These are phyloP conservation scores for Colletotrichum lentis DNA, from an alignment of 2,329 filamentous ascomycete species.

Conservation along the genomic window DNA sequence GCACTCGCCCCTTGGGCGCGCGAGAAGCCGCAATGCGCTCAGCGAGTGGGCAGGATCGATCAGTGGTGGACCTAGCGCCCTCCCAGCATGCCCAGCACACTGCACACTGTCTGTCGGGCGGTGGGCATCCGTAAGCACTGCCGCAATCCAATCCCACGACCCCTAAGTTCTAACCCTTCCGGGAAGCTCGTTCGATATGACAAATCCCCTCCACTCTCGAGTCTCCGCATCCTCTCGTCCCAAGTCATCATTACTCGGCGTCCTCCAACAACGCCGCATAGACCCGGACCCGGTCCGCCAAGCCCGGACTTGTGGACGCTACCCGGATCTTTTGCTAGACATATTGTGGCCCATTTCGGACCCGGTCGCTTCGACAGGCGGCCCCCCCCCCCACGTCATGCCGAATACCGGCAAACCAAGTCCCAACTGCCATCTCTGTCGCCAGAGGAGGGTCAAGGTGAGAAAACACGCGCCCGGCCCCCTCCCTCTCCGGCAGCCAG, in stretches of 20 bases:
- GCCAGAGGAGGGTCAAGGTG: constrained; percentile 53
- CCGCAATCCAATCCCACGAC: background rate
- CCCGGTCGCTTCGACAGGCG: background rate
- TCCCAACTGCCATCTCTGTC: constrained; percentile 53
- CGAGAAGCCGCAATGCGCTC: background rate
- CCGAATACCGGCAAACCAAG: constrained; percentile 54
- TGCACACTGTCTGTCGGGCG: no score
- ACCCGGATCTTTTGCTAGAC: background rate
- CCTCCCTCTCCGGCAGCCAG: background rate
- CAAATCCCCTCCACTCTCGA: background rate
- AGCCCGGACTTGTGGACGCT: background rate
- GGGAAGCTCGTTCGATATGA: constrained; percentile 6
- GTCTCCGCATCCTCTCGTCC: background rate
- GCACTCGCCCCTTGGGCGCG: background rate
- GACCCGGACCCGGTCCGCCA: background rate
- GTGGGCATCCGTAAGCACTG: no score
- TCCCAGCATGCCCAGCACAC: no score
- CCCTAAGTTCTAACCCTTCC: constrained; percentile 7
- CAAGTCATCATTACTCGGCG: background rate
- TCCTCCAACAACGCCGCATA: background rate
- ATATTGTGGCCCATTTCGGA: background rate
- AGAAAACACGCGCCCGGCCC: background rate
- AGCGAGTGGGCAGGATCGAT: no score
- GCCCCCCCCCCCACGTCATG: constrained; percentile 44
- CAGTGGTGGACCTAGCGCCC: no score